Percentiles rank a stretch among this genome's conserved stretches.
Evolutionary conservation across 2,329 filamentous ascomycete genomes (phyloP).

Genomic region (Xylariaceae sp.): DNA sequence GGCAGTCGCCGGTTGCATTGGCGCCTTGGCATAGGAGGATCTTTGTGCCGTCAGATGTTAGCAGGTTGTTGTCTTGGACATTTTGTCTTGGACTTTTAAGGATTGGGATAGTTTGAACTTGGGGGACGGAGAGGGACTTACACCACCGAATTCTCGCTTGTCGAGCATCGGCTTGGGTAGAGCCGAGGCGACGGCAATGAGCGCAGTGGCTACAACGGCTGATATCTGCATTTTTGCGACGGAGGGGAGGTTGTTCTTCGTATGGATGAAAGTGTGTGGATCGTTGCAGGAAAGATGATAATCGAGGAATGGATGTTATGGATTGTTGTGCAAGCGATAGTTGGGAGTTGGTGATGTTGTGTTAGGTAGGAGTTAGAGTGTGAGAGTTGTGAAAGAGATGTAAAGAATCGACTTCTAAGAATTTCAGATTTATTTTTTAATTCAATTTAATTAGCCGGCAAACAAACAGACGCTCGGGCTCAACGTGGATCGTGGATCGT

Average conservation of each 20-base stretch:
- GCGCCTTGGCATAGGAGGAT: slow-evolving; percentile 46
- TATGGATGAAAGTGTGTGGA: slow-evolving; percentile 2
- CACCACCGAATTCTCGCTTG: slow-evolving; percentile 43
- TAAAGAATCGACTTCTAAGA: not conserved
- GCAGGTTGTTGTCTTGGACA: not conserved
- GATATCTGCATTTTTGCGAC: slow-evolving; percentile 26
- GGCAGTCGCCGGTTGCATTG: slow-evolving; percentile 45
- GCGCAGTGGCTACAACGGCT: slow-evolving; percentile 20
- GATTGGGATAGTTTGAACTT: not conserved
- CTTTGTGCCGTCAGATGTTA: slow-evolving; percentile 28
- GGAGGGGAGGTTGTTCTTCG: not conserved
- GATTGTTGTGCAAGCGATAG: not conserved
- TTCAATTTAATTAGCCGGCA: not conserved
- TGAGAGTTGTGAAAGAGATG: not conserved
- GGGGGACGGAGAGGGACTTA: slow-evolving; percentile 31
- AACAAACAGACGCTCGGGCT: too few species aligned
- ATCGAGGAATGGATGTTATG: not conserved
- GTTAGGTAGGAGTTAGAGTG: not conserved
- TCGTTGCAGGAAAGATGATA: not conserved
- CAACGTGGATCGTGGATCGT: too few species aligned
- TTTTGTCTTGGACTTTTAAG: too few species aligned
- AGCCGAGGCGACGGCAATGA: slow-evolving; percentile 25
- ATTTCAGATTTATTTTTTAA: not conserved
- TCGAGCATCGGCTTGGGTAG: slow-evolving; percentile 28
- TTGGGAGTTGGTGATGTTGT: not conserved